phyloP scores from a whole-genome alignment of 164 flowering plant species.

The Santalum album region DNA sequence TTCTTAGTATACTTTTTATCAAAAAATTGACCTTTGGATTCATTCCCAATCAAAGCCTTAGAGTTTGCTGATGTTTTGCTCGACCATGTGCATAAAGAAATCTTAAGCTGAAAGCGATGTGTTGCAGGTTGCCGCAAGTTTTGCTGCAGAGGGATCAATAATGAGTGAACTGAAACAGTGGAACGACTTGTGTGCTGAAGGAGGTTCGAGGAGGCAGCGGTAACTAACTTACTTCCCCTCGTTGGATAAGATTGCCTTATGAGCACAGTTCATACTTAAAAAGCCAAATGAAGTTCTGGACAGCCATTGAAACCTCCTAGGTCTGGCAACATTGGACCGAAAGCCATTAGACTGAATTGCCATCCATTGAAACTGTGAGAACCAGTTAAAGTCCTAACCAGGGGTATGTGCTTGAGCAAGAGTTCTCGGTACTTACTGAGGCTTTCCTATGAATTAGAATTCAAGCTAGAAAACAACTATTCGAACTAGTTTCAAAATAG shows the following conservation, averaged over 20 bases:
- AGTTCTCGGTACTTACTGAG: background rate
- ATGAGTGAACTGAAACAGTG: constrained; percentile 74
- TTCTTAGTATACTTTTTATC: too few relatives aligned
- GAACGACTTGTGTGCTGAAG: constrained; percentile 77
- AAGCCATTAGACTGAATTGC: too few relatives aligned
- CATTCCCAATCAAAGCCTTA: too few relatives aligned
- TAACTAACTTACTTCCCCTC: constrained; percentile 67
- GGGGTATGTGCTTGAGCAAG: background rate
- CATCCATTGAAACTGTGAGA: background rate
- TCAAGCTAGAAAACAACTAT: too few relatives aligned
- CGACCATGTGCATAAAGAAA: too few relatives aligned
- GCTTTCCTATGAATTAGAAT: background rate
- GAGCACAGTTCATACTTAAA: constrained; percentile 1
- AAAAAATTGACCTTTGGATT: too few relatives aligned
- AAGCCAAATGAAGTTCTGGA: background rate
- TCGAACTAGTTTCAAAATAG: too few relatives aligned
- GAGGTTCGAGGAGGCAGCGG: constrained; percentile 69
- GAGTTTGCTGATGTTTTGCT: too few relatives aligned
- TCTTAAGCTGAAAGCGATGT: too few relatives aligned
- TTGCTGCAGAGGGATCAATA: constrained; percentile 53
- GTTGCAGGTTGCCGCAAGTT: constrained; percentile 70
- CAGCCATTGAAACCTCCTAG: background rate
- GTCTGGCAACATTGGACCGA: too few relatives aligned
- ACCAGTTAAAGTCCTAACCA: background rate
- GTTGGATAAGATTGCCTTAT: background rate